Conservation (phyloP, 345 rosid species). For the Abelmoschus esculentus region DNA sequence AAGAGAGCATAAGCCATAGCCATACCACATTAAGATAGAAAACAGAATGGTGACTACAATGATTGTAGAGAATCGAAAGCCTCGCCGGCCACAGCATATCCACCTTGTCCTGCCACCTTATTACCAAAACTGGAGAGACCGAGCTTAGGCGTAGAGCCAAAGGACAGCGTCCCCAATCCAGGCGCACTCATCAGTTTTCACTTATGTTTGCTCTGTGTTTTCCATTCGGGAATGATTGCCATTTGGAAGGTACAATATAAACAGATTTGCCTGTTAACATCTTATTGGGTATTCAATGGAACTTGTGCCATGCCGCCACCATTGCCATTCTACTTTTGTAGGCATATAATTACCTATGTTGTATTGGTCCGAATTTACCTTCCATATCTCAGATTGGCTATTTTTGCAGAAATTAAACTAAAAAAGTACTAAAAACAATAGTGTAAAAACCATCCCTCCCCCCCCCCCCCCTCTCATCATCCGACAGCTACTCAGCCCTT, state of each 20-base stretch:
- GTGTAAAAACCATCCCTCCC: too few relatives aligned
- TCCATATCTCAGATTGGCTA: background rate
- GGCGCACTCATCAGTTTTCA: background rate
- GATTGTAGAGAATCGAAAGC: background rate
- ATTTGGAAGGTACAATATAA: background rate
- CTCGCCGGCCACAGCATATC: background rate
- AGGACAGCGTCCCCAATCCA: background rate
- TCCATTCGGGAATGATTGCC: background rate
- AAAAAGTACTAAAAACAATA: background rate
- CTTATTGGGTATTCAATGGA: background rate
- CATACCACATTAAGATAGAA: background rate
- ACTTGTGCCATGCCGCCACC: background rate
- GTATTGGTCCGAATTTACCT: background rate
- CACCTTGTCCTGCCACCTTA: background rate
- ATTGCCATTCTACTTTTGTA: background rate
- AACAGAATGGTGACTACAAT: background rate
- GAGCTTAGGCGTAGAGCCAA: background rate
- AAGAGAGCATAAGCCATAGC: too few relatives aligned
- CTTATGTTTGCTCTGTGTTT: background rate
- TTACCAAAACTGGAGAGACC: background rate
- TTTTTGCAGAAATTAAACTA: background rate
- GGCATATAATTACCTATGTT: background rate
- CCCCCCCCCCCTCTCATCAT: background rate
- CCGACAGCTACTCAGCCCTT: slow-evolving; percentile 9
- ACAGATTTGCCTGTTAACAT: background rate